Evolutionary conservation across 306 rosid genomes (phyloP), one percentile per base, ranked within the genome.

Genomic region (Cicer pinnatifidum): DNA sequence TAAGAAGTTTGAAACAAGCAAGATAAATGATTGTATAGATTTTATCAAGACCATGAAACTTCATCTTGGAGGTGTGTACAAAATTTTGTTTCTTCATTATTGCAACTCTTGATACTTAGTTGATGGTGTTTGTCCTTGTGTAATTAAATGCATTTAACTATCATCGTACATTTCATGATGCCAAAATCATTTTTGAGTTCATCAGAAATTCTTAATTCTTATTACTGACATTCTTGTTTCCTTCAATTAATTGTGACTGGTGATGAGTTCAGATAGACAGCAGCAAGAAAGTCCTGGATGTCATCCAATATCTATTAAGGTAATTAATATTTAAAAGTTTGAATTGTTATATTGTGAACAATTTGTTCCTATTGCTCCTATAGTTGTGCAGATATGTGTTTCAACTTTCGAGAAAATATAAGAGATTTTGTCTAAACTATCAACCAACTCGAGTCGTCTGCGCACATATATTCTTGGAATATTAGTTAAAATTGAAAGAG

Each of bases 1-100:
- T 80, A 83, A 82, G 54, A 91, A 80, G 70, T 94, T 94, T 6
- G 97, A 94, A 75, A 88, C 97, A n/a, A 72, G 88, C 88, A 91
- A 88, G 82, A 90, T 91, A 67, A 75, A 84, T 74, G 97, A 94
- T 41, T 88, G 95, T 68, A 19, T 94, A 78, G 93, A 90, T 58
- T 94, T 91, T 77, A 88, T 94, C 62, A 75, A 84, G 65, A 75
- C 89, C 82, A 80, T 85, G 88, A 83, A 83, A 78, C 93, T 91
- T 80, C 86, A 85, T 79, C 77, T 80, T 53, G 83, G 79, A 75
- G 96, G 94, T 89, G 78, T 15, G 82, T 77, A 45, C 45, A 44
- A 6, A 67, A 50, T 67, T 53, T 40, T 39, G 39, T 37, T 78
- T 69, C 52, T 43, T 43, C 41, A 40, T 67, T 52, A 75, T 68